Conservation (phyloP, 768 basidiomycete genomes). For the Boletus rufocinnamomeus region DNA sequence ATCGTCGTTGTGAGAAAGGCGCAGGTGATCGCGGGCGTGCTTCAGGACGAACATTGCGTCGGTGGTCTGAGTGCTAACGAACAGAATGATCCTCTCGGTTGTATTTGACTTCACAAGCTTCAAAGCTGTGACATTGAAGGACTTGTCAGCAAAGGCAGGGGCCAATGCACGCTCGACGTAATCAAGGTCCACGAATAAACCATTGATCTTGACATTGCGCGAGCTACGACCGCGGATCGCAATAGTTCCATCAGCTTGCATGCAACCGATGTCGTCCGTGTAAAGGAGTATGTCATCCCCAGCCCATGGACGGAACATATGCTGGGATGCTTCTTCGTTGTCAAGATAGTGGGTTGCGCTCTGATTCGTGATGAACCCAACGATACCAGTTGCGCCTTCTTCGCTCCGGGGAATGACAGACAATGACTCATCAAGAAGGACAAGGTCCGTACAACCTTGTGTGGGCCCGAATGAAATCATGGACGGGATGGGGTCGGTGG, state of each 20-base stretch:
- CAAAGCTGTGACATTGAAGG: conserved; percentile 9
- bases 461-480: conserved; percentile 13
- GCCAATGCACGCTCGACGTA: conserved; percentile 20
- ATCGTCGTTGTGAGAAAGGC: conserved; percentile 5
- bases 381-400: conserved; percentile 8
- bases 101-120: conserved; percentile 17
- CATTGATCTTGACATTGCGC: conserved; percentile 21
- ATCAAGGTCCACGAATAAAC: conserved; percentile 19
- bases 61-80: conserved; percentile 6
- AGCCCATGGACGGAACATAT: conserved; percentile 20
- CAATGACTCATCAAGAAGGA: conserved; percentile 19
- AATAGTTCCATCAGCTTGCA: conserved; percentile 20
- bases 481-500: conserved; percentile 17
- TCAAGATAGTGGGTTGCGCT: conserved; percentile 17
- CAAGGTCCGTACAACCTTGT: conserved; percentile 12
- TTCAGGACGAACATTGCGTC: conserved; percentile 15
- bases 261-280: conserved; percentile 19
- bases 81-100: conserved; percentile 8
- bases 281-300: conserved; percentile 17
- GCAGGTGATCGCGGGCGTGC: conserved; percentile 17
- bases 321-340: conserved; percentile 14
- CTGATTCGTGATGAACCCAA: conserved; percentile 14
- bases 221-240: conserved; percentile 16
- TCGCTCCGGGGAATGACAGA: conserved; percentile 10
- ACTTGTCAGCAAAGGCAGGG: conserved; percentile 12